Conservation (phyloP, 1,284 basidiomycete species). For the Golubevia sp. region DNA sequence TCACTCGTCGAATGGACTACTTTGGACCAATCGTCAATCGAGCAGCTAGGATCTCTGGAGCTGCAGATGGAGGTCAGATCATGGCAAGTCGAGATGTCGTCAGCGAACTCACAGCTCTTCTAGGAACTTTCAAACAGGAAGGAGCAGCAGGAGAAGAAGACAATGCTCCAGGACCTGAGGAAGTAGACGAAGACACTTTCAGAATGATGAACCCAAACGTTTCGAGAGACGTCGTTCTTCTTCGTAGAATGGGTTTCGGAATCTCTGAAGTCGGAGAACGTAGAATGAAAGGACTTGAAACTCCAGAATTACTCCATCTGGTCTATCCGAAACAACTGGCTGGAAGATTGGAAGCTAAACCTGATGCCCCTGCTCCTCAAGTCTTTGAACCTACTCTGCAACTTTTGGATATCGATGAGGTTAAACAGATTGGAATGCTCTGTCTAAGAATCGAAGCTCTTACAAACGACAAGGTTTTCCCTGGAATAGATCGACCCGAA, state of each 20-base stretch:
- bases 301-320: constrained; percentile 75
- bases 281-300: constrained; percentile 89
- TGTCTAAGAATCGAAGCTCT: constrained; percentile 83
- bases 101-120: constrained; percentile 40
- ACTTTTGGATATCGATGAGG: constrained; percentile 75
- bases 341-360: constrained; percentile 73
- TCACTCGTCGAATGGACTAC: constrained; percentile 91
- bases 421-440: constrained; percentile 76
- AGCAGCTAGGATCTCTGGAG: constrained; percentile 80
- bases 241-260: constrained; percentile 75
- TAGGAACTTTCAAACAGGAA: constrained; percentile 35
- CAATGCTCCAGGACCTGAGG: constrained; percentile 4
- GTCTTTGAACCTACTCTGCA: constrained; percentile 64
- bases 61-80: constrained; percentile 90
- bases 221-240: constrained; percentile 69
- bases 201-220: constrained; percentile 52
- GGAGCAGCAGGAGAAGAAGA: constrained; percentile 7
- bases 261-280: constrained; percentile 83
- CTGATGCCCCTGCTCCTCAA: constrained; percentile 24
- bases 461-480: constrained; percentile 68
- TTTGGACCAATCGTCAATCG: constrained; percentile 64
- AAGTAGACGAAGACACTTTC: constrained; percentile 56
- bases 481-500: too few species aligned
- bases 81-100: constrained; percentile 85
- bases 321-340: constrained; percentile 80